A percentile compares a stretch with the other conserved stretches of the same genome.
Conservation (phyloP, 2,329 filamentous ascomycete species). For the Pleochaeta shiraiana region DNA sequence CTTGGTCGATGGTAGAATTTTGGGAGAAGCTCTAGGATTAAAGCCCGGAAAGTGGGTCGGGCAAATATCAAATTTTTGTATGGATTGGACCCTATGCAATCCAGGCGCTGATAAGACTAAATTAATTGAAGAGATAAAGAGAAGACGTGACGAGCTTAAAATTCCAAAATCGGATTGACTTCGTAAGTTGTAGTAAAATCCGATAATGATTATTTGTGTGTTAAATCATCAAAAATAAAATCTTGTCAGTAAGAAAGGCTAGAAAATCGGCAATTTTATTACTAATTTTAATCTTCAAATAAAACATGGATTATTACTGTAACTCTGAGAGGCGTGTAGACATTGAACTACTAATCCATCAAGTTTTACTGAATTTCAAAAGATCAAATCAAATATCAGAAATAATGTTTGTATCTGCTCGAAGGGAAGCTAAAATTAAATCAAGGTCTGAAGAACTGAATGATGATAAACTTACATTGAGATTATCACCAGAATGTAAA, state of each 20-base stretch:
- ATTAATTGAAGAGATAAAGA: conserved; percentile 36
- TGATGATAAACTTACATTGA: background rate
- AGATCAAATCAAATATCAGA: too few species aligned
- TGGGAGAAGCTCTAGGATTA: conserved; percentile 44
- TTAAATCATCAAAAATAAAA: background rate
- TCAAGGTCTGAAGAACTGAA: background rate
- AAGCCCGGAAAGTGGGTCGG: conserved; percentile 72
- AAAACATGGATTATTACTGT: too few species aligned
- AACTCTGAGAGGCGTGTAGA: too few species aligned
- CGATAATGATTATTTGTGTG: background rate
- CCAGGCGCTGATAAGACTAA: conserved; percentile 37
- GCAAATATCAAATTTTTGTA: conserved; percentile 52
- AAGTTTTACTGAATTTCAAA: too few species aligned
- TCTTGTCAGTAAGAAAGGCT: too few species aligned
- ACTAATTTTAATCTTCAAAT: too few species aligned
- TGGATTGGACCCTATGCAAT: conserved; percentile 77
- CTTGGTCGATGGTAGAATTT: conserved; percentile 51
- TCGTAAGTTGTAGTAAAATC: background rate
- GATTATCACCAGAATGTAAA: conserved; percentile 6
- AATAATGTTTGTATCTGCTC: background rate
- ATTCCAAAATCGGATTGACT: conserved; percentile 14
- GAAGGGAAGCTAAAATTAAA: background rate
- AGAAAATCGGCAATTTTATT: too few species aligned
- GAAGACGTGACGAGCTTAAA: conserved; percentile 14
- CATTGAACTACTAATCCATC: too few species aligned